Percentiles rank a stretch among this genome's conserved stretches.
Evolutionary conservation across 2,329 filamentous ascomycete genomes (phyloP).

Genomic region (Zymoseptoria crescenta): DNA sequence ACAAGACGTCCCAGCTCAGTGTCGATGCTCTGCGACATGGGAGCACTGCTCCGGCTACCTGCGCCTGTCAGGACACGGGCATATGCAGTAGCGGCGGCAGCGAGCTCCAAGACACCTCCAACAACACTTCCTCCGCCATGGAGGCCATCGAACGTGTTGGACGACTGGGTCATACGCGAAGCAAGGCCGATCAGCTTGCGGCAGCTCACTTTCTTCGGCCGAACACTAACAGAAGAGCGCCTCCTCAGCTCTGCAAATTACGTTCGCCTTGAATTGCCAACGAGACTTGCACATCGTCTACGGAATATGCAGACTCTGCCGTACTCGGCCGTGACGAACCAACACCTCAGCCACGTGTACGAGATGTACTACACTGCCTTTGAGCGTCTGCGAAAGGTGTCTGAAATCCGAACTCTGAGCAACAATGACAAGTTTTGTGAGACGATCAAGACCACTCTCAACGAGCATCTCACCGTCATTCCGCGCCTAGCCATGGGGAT

Average conservation of each 20-base stretch:
- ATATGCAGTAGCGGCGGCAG: conserved; percentile 9
- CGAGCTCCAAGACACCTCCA: conserved; percentile 5
- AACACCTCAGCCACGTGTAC: conserved; percentile 88
- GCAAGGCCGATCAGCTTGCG: conserved; percentile 92
- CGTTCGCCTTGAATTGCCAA: conserved; percentile 88
- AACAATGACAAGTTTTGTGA: conserved; percentile 87
- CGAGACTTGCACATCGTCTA: conserved; percentile 80
- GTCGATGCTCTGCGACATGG: not conserved
- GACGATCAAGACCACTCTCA: conserved; percentile 68
- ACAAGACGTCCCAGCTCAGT: not conserved
- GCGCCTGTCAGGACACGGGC: conserved; percentile 7
- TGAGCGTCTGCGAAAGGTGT: conserved; percentile 75
- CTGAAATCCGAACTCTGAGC: conserved; percentile 74
- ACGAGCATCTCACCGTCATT: conserved; percentile 86
- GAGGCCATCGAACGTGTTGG: conserved; percentile 51
- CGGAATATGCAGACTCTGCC: conserved; percentile 96
- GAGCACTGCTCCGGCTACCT: conserved; percentile 2
- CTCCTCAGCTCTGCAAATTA: conserved; percentile 95
- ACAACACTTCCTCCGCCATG: conserved; percentile 43
- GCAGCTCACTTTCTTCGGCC: conserved; percentile 94
- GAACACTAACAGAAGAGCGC: conserved; percentile 81
- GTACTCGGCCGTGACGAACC: conserved; percentile 93
- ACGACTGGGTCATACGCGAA: conserved; percentile 83
- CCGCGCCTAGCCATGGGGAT: conserved; percentile 92
- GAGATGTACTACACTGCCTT: conserved; percentile 97